Conservation (phyloP, 2,329 filamentous ascomycete genomes). For the Fusarium sp. region DNA sequence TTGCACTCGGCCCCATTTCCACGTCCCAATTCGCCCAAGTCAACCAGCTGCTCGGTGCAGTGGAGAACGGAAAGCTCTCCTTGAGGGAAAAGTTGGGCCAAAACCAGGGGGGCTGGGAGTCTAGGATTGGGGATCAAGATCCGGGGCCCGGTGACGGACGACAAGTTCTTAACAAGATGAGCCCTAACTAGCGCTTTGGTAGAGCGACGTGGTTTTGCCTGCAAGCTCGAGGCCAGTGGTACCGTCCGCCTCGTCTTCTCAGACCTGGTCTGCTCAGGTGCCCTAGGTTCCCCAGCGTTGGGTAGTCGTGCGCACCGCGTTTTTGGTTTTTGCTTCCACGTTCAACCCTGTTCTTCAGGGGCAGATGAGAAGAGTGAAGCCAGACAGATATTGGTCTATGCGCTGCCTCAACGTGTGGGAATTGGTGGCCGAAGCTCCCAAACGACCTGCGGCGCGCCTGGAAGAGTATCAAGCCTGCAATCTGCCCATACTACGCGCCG, state of each 20-base stretch:
- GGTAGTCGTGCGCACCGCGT: constrained; percentile 28
- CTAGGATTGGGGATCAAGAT: constrained; percentile 45
- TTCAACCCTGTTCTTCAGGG: constrained; percentile 39
- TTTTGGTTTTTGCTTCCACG: constrained; percentile 17
- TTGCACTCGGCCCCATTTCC: constrained; percentile 31
- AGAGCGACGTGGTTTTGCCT: constrained; percentile 26
- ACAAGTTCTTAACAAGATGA: constrained; percentile 14
- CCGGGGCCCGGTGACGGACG: constrained; percentile 40
- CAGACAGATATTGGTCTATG: constrained; percentile 7
- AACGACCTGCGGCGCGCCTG: constrained; percentile 10
- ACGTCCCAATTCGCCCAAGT: constrained; percentile 44
- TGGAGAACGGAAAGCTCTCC: constrained; percentile 29
- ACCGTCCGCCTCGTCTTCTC: constrained; percentile 39
- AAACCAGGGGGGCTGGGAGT: constrained; percentile 24
- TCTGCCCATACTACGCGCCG: constrained; percentile 10
- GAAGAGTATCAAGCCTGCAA: constrained; percentile 3
- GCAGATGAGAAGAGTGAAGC: constrained; percentile 24
- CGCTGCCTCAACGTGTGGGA: constrained; percentile 5
- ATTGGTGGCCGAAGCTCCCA: constrained; percentile 18
- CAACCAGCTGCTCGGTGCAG: constrained; percentile 49
- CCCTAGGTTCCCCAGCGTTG: constrained; percentile 17
- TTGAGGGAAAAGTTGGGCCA: constrained; percentile 10
- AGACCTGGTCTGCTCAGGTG: constrained; percentile 3
- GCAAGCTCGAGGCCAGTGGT: constrained; percentile 26
- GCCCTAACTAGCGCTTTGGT: background rate